Percentiles rank a stretch among this genome's conserved stretches.
Conservation (phyloP, 441 rosid species). For the Euphorbia schlechtendalii region DNA sequence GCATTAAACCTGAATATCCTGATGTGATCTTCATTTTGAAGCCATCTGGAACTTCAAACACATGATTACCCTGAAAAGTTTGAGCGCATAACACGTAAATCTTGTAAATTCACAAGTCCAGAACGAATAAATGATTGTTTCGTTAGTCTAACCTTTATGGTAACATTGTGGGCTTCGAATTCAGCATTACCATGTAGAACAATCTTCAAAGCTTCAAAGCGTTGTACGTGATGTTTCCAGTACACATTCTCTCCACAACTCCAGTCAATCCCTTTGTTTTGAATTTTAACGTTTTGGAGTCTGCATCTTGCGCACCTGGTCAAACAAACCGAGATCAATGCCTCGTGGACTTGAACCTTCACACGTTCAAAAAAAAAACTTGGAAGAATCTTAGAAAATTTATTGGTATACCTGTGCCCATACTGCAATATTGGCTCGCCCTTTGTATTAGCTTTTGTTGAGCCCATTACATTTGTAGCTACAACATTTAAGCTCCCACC, state of each 20-base stretch:
- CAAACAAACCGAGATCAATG: conserved; percentile 11
- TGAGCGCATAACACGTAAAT: too few relatives aligned
- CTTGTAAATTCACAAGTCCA: too few relatives aligned
- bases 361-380: conserved; percentile 10
- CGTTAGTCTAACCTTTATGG: conserved; percentile 47
- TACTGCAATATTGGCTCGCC: conserved; percentile 62
- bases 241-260: conserved; percentile 53
- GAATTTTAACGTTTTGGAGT: conserved; percentile 60
- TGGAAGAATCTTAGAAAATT: neutral
- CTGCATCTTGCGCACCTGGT: conserved; percentile 84
- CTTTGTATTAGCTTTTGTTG: conserved; percentile 36
- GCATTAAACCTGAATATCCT: conserved; percentile 51
- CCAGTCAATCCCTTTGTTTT: conserved; percentile 83
- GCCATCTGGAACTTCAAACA: conserved; percentile 83
- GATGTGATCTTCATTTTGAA: conserved; percentile 55
- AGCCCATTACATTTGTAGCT: conserved; percentile 74
- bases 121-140: neutral
- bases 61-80: conserved; percentile 90
- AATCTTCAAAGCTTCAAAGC: conserved; percentile 60
- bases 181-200: conserved; percentile 87
- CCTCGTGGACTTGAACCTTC: conserved; percentile 2
- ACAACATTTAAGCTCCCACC: conserved; percentile 75
- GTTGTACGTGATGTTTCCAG: conserved; percentile 78
- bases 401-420: conserved; percentile 52
- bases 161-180: conserved; percentile 72